phyloP scores from a whole-genome alignment of 331 rosid genomes.

The Ulmus americana region DNA sequence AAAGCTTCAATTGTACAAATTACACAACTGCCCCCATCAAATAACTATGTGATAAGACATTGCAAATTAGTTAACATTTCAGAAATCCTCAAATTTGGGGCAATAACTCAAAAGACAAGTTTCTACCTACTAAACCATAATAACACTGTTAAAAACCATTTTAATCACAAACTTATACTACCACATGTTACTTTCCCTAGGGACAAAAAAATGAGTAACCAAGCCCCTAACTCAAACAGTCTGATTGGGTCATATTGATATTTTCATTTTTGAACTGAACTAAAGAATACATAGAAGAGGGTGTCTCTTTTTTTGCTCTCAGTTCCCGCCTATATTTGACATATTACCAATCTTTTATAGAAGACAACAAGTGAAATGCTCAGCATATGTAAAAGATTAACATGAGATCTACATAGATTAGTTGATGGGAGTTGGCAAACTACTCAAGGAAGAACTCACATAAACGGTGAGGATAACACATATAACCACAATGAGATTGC shows the following conservation, averaged over 20 bases:
- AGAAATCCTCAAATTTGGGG: neutral
- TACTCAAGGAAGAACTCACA: constrained; percentile 35
- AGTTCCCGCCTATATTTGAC: neutral
- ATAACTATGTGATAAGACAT: neutral
- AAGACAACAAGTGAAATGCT: neutral
- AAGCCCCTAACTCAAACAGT: neutral
- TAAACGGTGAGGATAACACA: constrained; percentile 36
- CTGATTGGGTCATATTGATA: neutral
- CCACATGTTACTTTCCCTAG: neutral
- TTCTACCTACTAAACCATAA: neutral
- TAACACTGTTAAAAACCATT: too few species aligned
- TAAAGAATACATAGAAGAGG: neutral
- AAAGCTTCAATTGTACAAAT: neutral
- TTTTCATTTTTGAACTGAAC: constrained; percentile 2
- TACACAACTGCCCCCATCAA: neutral
- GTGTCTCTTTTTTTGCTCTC: neutral
- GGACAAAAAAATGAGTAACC: neutral
- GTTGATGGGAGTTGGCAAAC: neutral
- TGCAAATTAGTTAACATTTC: neutral
- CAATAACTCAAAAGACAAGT: neutral
- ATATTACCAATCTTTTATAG: neutral
- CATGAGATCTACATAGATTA: neutral
- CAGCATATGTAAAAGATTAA: neutral
- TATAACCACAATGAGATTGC: constrained; percentile 35
- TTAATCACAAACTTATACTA: too few species aligned